Evolutionary conservation across 306 rosid species (phyloP).

Genomic region (Crotalaria pallida): DNA sequence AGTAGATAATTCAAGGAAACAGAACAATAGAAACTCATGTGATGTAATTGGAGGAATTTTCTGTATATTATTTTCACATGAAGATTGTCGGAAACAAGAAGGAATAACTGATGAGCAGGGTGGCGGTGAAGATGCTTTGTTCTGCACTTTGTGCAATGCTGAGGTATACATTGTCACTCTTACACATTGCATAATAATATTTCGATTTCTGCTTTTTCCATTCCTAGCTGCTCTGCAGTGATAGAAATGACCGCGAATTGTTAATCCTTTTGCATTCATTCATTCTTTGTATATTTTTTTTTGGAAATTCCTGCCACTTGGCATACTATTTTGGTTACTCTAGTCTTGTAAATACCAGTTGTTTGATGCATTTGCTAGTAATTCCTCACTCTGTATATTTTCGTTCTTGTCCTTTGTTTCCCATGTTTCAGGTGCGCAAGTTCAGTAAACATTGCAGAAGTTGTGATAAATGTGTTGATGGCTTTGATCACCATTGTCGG

Average conservation of each 20-base stretch:
- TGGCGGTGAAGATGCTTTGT: conserved; percentile 78
- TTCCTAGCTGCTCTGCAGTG: conserved; percentile 9
- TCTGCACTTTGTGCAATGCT: conserved; percentile 96
- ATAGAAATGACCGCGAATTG: not conserved
- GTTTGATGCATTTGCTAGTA: conserved; percentile 4
- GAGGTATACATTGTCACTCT: conserved; percentile 54
- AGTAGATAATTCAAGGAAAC: conserved; percentile 41
- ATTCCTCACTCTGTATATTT: not conserved
- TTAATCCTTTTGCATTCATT: not conserved
- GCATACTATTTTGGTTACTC: not conserved
- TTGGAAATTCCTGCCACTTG: conserved; percentile 10
- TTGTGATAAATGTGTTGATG: conserved; percentile 97
- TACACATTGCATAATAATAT: not conserved
- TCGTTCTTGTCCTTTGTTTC: not conserved
- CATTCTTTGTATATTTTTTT: not conserved
- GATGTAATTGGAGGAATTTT: conserved; percentile 56
- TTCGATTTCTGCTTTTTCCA: not conserved
- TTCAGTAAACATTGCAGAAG: conserved; percentile 98
- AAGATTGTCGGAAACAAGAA: conserved; percentile 83
- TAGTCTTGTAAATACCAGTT: not conserved
- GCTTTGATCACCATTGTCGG: conserved; percentile 98
- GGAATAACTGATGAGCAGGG: conserved; percentile 60
- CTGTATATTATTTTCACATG: conserved; percentile 70
- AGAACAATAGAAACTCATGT: conserved; percentile 31
- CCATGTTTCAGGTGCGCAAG: conserved; percentile 74